A percentile compares a stretch with the other conserved stretches of the same genome.
Evolutionary conservation across 2,329 filamentous ascomycete genomes (phyloP).

Genomic region (Diaporthe nobilis): DNA sequence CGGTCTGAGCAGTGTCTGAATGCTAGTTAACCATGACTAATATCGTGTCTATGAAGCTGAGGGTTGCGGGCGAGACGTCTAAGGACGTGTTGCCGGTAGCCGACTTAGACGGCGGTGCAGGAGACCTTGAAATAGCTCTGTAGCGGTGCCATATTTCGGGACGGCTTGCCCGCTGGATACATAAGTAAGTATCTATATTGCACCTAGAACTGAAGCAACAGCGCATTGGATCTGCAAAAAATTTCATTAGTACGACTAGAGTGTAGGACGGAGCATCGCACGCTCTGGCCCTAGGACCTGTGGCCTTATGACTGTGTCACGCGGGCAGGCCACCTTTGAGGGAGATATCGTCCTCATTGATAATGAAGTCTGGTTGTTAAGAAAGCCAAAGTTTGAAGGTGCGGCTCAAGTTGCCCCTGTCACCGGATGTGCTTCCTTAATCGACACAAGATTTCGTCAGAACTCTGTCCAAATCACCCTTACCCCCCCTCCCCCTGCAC

Average conservation of each 20-base stretch:
- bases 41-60: not conserved
- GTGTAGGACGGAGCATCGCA: not conserved
- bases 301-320: not conserved
- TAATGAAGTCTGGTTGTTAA: too few relatives aligned
- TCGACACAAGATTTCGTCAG: not conserved
- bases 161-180: not conserved
- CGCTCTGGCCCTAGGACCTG: not conserved
- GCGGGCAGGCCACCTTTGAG: not conserved
- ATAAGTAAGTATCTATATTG: not conserved
- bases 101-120: not conserved
- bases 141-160: not conserved
- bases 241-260: not conserved
- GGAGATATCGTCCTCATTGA: not conserved
- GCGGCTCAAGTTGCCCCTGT: not conserved
- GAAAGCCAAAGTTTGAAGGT: not conserved
- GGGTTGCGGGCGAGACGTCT: not conserved
- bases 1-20: not conserved
- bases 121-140: not conserved
- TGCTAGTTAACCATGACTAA: not conserved
- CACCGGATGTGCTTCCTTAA: not conserved
- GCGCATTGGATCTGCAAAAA: not conserved
- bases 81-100: not conserved
- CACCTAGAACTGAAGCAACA: not conserved
- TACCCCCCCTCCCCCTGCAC: not conserved
- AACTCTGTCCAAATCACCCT: slow-evolving; percentile 1